Conservation (phyloP, 352 stramenopile species). For the Thalassiosira hispida region DNA sequence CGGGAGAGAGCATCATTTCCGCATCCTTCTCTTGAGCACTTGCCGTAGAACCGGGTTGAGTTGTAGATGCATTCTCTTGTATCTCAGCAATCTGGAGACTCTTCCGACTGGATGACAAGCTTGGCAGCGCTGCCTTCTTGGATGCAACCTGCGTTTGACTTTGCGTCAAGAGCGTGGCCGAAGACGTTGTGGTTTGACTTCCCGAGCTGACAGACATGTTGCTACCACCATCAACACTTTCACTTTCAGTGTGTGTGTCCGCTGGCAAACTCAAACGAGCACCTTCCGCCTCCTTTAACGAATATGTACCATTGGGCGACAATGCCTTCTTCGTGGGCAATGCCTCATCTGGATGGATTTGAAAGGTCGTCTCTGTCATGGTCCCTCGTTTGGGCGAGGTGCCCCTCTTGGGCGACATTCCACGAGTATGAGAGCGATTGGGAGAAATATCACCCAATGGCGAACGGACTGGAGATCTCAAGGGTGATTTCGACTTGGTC, state of each 20-base stretch:
- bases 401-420: background rate
- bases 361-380: background rate
- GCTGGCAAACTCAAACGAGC: constrained; percentile 1
- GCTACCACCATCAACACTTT: constrained; percentile 5
- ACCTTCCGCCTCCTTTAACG: constrained; percentile 47
- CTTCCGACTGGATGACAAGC: constrained; percentile 5
- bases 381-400: constrained; percentile 15
- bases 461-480: constrained; percentile 23
- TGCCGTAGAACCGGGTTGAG: background rate
- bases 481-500: constrained; percentile 26
- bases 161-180: background rate
- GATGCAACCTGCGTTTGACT: background rate
- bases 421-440: constrained; percentile 30
- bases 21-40: background rate
- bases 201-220: constrained; percentile 40
- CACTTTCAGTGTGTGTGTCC: background rate
- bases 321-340: constrained; percentile 28
- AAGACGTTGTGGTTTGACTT: constrained; percentile 5
- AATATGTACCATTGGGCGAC: constrained; percentile 52
- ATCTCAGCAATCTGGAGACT: background rate
- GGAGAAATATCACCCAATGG: constrained; percentile 40
- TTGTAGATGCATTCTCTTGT: constrained; percentile 2
- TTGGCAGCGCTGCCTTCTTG: constrained; percentile 11
- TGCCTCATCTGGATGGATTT: background rate
- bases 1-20: constrained; percentile 18